Base-by-base conservation (phyloP, 2,329 filamentous ascomycete genomes). In the Arthroderma sp. region DNA sequence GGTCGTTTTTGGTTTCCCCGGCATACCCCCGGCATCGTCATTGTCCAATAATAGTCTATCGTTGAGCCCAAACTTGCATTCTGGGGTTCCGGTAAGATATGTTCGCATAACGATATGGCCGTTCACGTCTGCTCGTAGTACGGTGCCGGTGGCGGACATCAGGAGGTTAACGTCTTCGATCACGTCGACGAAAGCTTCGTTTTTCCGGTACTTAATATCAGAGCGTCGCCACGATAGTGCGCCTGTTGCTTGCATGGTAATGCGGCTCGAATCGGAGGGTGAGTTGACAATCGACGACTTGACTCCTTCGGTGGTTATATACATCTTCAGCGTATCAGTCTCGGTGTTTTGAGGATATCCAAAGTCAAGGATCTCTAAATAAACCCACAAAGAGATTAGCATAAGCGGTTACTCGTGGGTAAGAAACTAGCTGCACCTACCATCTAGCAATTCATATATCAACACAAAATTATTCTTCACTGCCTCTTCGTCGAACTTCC, bases 401-500 rank as follows among this genome's bases (percentile, higher is more conserved):
- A 35, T 54, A 11, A 6, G 7, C 5, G 21, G 8, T 4, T 8
- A 55, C 21, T 43, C 9, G 31, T 8, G 39, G 8, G 3, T n/a
- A 55, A 23, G 39, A 19, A 59, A 52, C 39, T 56, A 56, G 31
- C 13, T 54, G 2, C 21, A 68, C 76, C 61, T 69, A 93, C 88
- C 88, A 73, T 98, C 93, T 57, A 98, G 77, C 58, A 98, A 81
- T 79, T 98, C 93, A 74, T 98, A 98, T 39, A 98, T 90, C 64
- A 98, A 79, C 63, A 98, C 93, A 76, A 98, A 98, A 77, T 98
- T 98, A 76, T 96, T 97, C 85, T 98, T 98, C 66, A 98, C 91
- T 58, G 93, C 91, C 76, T 98, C 93, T 79, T 98, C 93, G 69
- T 98, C 93, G 69, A 98, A 95, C 74, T 97, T 97, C 70, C 88